Conservation (phyloP, 2,329 filamentous ascomycete genomes). For the Ophiosphaerella narmari region DNA sequence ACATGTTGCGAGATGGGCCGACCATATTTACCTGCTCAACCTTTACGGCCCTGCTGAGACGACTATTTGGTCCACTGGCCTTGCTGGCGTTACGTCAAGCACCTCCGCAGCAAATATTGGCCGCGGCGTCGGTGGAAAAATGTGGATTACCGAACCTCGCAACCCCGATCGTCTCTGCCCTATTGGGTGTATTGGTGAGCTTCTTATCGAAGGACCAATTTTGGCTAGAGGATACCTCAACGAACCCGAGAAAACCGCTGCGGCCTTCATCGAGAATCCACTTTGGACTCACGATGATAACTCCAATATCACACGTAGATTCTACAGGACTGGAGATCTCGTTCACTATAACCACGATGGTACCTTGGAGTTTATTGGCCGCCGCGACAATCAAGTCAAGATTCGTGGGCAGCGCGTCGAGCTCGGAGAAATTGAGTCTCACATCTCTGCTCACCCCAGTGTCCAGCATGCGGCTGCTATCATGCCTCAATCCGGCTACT, state of each 20-base stretch:
- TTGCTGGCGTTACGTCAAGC: conserved; percentile 8
- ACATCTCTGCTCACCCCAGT: conserved; percentile 4
- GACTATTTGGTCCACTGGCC: too few species aligned
- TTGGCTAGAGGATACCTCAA: conserved; percentile 35
- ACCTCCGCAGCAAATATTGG: conserved; percentile 41
- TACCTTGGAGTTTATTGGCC: conserved; percentile 15
- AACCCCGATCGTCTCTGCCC: conserved; percentile 14
- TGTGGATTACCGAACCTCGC: conserved; percentile 46
- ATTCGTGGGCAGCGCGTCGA: conserved; percentile 28
- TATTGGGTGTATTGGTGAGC: conserved; percentile 45
- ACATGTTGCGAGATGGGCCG: too few species aligned
- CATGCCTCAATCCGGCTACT: conserved; percentile 42
- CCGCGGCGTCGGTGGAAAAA: conserved; percentile 46
- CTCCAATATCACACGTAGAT: conserved; percentile 20
- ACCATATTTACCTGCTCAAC: too few species aligned
- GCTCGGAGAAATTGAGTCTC: conserved; percentile 22
- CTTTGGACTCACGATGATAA: conserved; percentile 18
- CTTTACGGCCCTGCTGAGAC: too few species aligned
- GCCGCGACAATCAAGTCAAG: conserved; percentile 23
- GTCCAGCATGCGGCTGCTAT: conserved; percentile 47
- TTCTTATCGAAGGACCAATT: conserved; percentile 62
- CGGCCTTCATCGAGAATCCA: conserved; percentile 35
- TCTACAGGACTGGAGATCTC: conserved; percentile 33
- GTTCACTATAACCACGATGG: conserved; percentile 19
- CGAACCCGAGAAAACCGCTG: conserved; percentile 26